Conservation (phyloP, 148 eudicot species). For the Fagopyrum esculentum region DNA sequence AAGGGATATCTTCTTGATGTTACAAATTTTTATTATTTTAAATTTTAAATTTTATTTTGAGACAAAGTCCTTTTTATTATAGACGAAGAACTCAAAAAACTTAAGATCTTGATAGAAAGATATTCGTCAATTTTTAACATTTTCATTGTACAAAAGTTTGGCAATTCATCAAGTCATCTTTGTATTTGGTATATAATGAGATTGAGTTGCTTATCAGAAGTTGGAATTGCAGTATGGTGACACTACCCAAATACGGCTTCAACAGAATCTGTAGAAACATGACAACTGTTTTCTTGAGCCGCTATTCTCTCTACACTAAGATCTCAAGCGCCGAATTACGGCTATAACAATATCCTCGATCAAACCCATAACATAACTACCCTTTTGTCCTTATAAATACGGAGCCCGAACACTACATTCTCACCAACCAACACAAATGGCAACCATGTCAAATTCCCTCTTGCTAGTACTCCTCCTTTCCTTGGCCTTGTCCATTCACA, state of each 20-base stretch:
- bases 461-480: constrained; percentile 13
- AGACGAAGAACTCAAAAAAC: too few relatives aligned
- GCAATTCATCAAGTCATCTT: too few relatives aligned
- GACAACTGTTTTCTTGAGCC: constrained; percentile 2
- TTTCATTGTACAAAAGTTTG: too few relatives aligned
- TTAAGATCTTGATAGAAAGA: too few relatives aligned
- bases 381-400: not conserved
- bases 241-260: not conserved
- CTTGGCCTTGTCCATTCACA: constrained; percentile 11
- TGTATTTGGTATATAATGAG: too few relatives aligned
- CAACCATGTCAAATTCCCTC: not conserved
- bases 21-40: too few relatives aligned
- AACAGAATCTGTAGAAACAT: not conserved
- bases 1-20: too few relatives aligned
- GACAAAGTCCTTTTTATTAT: too few relatives aligned
- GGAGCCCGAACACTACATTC: not conserved
- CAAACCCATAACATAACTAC: not conserved
- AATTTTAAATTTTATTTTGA: too few relatives aligned
- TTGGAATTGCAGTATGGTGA: too few relatives aligned
- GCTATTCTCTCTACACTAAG: not conserved
- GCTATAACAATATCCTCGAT: constrained; percentile 8
- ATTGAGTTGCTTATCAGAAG: too few relatives aligned
- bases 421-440: not conserved
- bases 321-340: constrained; percentile 1
- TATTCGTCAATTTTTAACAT: too few relatives aligned